phyloP scores from a whole-genome alignment of 2,329 filamentous ascomycete genomes.

The Penicillium aurantiogriseum region DNA sequence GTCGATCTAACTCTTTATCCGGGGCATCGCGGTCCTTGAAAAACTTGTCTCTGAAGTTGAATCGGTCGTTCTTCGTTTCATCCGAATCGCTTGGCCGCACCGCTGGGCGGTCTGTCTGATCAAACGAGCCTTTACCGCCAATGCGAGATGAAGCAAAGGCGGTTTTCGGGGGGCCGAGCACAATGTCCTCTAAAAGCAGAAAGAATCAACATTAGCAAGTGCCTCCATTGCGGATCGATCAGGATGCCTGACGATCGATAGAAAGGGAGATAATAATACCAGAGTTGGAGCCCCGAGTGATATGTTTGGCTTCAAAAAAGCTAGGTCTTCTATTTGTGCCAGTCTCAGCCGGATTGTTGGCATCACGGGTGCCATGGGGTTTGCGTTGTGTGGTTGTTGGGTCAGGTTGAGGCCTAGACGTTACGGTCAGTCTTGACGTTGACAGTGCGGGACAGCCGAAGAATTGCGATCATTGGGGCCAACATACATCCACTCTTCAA shows the following conservation, averaged over 20 bases:
- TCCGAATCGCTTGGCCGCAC: slow-evolving; percentile 56
- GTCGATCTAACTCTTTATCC: slow-evolving; percentile 40
- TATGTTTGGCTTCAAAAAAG: slow-evolving; percentile 45
- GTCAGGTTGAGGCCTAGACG: slow-evolving; percentile 43
- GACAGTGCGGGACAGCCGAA: slow-evolving; percentile 7
- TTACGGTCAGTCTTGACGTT: slow-evolving; percentile 22
- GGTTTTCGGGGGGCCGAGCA: slow-evolving; percentile 80
- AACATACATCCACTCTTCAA: slow-evolving; percentile 90
- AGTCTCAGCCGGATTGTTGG: slow-evolving; percentile 36
- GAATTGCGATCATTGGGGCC: slow-evolving; percentile 10
- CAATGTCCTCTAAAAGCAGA: slow-evolving; percentile 66
- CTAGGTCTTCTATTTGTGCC: slow-evolving; percentile 38
- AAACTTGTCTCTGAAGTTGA: slow-evolving; percentile 55
- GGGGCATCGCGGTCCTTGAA: slow-evolving; percentile 39
- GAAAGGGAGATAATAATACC: slow-evolving; percentile 38
- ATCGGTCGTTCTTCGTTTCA: slow-evolving; percentile 58
- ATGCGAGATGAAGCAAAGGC: slow-evolving; percentile 73
- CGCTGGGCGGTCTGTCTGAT: slow-evolving; percentile 45
- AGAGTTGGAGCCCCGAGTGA: slow-evolving; percentile 50
- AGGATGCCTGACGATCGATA: background rate
- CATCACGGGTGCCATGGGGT: slow-evolving; percentile 36
- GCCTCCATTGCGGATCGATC: background rate
- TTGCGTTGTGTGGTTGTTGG: slow-evolving; percentile 39
- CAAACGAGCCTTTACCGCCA: slow-evolving; percentile 46
- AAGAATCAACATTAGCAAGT: slow-evolving; percentile 16